These are phyloP conservation scores for Metschnikowia dekortorum DNA, from an alignment of 805 yeast species.

Conservation along the genomic window DNA sequence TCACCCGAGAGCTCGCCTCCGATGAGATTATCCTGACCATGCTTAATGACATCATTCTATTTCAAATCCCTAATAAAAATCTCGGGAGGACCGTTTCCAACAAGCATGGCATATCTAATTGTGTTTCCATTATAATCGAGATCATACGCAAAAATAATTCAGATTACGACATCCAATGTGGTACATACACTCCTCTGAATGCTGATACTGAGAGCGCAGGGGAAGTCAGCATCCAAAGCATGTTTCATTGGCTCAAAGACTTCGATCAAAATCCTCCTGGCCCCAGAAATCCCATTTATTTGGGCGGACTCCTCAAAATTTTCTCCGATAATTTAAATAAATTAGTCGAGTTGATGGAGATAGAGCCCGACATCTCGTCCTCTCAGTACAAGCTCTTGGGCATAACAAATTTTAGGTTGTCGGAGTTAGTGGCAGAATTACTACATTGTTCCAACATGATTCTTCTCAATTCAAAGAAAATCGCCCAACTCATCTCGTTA, in stretches of 20 bases:
- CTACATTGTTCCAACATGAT: slow-evolving; percentile 98
- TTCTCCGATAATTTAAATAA: slow-evolving; percentile 71
- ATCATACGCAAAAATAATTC: slow-evolving; percentile 92
- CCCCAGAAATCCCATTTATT: slow-evolving; percentile 85
- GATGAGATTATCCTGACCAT: slow-evolving; percentile 61
- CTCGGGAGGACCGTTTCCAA: slow-evolving; percentile 32
- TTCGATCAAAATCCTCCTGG: slow-evolving; percentile 87
- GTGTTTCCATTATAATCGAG: slow-evolving; percentile 93
- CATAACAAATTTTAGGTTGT: slow-evolving; percentile 82
- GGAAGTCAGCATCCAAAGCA: slow-evolving; percentile 38
- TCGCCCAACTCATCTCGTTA: slow-evolving; percentile 61
- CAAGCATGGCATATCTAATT: slow-evolving; percentile 86
- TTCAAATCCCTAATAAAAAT: slow-evolving; percentile 4
- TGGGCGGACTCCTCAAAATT: slow-evolving; percentile 77
- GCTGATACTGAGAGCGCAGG: slow-evolving; percentile 25
- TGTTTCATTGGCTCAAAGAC: slow-evolving; percentile 43
- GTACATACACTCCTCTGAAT: slow-evolving; percentile 63
- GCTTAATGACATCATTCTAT: slow-evolving; percentile 66
- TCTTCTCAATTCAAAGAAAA: slow-evolving; percentile 70
- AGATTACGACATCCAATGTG: slow-evolving; percentile 89
- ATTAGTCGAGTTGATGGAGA: slow-evolving; percentile 53
- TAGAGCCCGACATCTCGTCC: slow-evolving; percentile 23
- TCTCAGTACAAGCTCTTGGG: slow-evolving; percentile 56
- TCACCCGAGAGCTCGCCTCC: slow-evolving; percentile 86
- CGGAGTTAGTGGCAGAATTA: slow-evolving; percentile 90